phyloP scores from a whole-genome alignment of 2,329 filamentous ascomycete species.

The Immersiporthe knoxdaviesiana region DNA sequence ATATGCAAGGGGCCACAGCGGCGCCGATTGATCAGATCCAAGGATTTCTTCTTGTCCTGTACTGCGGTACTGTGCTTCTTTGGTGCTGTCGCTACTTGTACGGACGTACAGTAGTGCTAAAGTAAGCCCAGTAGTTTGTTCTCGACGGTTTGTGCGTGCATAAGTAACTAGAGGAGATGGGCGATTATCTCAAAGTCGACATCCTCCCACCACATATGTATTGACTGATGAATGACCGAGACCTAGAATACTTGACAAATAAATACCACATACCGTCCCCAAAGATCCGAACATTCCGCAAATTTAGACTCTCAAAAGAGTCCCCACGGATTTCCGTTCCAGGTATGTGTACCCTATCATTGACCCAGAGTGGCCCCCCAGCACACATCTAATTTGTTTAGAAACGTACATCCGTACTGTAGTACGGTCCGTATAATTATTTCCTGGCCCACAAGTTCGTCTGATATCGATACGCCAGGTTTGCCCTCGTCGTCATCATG shows the following conservation, averaged over 20 bases:
- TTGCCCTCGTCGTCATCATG: not conserved
- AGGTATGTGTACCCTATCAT: not conserved
- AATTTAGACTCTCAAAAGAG: not conserved
- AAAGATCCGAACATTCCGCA: not conserved
- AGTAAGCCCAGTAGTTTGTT: not conserved
- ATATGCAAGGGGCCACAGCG: not conserved
- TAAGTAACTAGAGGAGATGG: not conserved
- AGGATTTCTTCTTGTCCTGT: too few species aligned
- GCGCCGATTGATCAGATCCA: not conserved
- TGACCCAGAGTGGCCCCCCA: not conserved
- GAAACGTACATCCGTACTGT: too few species aligned
- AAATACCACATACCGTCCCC: not conserved
- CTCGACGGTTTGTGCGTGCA: not conserved
- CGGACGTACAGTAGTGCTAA: too few species aligned
- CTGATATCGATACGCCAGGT: not conserved
- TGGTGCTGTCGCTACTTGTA: too few species aligned
- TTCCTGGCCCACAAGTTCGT: slow-evolving; percentile 15
- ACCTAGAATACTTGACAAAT: too few species aligned
- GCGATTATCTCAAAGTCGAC: not conserved
- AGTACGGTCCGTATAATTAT: too few species aligned
- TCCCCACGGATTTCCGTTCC: not conserved
- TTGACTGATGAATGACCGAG: too few species aligned
- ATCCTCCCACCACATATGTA: not conserved
- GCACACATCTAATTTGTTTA: too few species aligned
- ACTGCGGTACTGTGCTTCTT: too few species aligned